phyloP scores from a whole-genome alignment of 2,329 filamentous ascomycete genomes.

The Penicillium oxalicum region DNA sequence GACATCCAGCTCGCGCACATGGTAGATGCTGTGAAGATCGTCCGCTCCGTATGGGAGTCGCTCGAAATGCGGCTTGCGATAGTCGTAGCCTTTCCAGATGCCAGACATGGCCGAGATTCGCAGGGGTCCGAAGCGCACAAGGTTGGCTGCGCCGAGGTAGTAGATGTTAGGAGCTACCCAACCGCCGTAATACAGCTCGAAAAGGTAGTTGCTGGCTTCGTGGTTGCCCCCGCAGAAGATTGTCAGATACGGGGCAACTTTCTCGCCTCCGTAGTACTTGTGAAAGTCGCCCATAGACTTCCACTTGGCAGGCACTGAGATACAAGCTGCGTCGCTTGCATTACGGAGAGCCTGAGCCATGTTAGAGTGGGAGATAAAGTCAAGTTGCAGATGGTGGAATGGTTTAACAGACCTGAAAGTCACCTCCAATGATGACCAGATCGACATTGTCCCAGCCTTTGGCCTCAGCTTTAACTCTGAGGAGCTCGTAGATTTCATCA shows the following conservation, averaged over 20 bases:
- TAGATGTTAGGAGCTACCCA: constrained; percentile 98
- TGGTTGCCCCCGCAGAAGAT: constrained; percentile 94
- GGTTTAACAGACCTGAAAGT: constrained; percentile 66
- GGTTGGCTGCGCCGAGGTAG: constrained; percentile 89
- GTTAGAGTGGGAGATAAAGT: not conserved
- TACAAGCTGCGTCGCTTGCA: constrained; percentile 75
- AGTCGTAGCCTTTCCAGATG: constrained; percentile 92
- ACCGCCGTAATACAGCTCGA: constrained; percentile 90
- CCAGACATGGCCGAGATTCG: constrained; percentile 86
- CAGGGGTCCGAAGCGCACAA: constrained; percentile 74
- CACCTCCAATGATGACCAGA: constrained; percentile 87
- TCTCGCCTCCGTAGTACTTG: constrained; percentile 78
- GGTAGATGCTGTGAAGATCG: constrained; percentile 78
- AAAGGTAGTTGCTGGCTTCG: constrained; percentile 83
- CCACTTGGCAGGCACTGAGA: constrained; percentile 86
- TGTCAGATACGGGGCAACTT: constrained; percentile 77
- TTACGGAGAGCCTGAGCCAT: constrained; percentile 69
- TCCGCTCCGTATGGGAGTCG: constrained; percentile 73
- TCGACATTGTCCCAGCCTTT: constrained; percentile 79
- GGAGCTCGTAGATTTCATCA: constrained; percentile 81
- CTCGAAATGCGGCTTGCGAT: constrained; percentile 75
- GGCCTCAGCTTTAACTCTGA: constrained; percentile 60
- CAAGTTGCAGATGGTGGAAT: not conserved
- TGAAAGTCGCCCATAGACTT: constrained; percentile 86
- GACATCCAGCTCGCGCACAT: constrained; percentile 83